Percentiles rank a stretch among this genome's conserved stretches.
These are phyloP conservation scores for Phytophthora europaea DNA, from an alignment of 352 stramenopile genomes.

Conservation along the genomic window DNA sequence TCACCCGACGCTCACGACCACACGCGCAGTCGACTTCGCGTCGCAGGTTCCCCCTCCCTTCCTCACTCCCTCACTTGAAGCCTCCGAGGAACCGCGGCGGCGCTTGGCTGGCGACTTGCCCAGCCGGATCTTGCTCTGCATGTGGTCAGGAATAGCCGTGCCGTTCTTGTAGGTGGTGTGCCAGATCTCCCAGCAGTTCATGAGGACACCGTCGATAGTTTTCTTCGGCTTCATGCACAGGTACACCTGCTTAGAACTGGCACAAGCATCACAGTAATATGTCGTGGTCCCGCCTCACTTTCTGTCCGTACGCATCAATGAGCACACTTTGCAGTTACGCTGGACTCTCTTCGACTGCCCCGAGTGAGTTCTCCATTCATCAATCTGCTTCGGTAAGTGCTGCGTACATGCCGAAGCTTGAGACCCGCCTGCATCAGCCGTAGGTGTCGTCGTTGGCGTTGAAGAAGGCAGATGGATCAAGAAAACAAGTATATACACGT, in stretches of 20 bases:
- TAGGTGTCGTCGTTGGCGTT: not conserved
- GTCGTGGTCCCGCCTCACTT: constrained; percentile 9
- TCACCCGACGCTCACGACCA: not conserved
- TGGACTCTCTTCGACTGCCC: not conserved
- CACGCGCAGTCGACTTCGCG: too few species aligned
- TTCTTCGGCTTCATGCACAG: constrained; percentile 7
- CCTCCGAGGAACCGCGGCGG: not conserved
- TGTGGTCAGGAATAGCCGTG: not conserved
- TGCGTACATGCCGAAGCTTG: not conserved
- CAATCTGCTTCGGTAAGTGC: constrained; percentile 2
- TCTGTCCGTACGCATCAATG: not conserved
- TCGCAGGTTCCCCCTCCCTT: too few species aligned
- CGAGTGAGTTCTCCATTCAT: constrained; percentile 6
- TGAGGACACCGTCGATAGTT: not conserved
- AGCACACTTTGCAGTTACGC: constrained; percentile 13
- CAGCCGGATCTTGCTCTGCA: constrained; percentile 6
- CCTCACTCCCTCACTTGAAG: too few species aligned
- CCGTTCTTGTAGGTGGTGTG: constrained; percentile 18
- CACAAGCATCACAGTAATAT: constrained; percentile 10
- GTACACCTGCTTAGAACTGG: not conserved
- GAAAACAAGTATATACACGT: not conserved
- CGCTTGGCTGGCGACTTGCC: not conserved
- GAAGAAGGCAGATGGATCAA: not conserved
- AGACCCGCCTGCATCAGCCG: not conserved
- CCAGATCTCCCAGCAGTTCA: constrained; percentile 14